phyloP scores from a whole-genome alignment of 2,329 filamentous ascomycete genomes.

The Trichoderma atrobrunneum region DNA sequence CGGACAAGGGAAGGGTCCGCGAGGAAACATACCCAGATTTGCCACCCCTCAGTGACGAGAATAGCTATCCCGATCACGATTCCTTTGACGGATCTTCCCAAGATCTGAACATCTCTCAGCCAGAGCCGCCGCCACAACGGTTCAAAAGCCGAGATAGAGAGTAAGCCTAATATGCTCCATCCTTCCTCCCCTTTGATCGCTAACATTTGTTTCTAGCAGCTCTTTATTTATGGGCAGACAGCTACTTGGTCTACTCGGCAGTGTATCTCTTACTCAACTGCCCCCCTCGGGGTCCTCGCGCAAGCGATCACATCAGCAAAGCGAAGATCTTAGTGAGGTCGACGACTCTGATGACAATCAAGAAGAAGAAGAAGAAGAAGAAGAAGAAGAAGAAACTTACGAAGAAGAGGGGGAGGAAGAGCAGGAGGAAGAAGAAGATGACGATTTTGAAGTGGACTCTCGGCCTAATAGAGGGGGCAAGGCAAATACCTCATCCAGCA shows the following conservation, averaged over 20 bases:
- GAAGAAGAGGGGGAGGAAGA: background rate
- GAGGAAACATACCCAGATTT: background rate
- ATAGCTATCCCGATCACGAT: background rate
- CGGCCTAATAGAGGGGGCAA: slow-evolving; percentile 27
- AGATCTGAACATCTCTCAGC: background rate
- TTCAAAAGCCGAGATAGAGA: background rate
- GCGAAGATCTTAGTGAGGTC: background rate
- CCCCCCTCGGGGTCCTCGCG: background rate
- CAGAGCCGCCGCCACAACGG: background rate
- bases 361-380: background rate
- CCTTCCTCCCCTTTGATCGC: background rate
- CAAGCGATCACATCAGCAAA: background rate
- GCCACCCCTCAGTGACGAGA: background rate
- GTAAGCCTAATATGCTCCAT: background rate
- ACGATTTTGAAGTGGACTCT: slow-evolving; percentile 31
- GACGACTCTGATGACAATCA: background rate
- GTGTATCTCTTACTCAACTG: background rate
- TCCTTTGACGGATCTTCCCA: background rate
- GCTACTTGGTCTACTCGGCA: background rate
- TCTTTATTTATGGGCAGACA: background rate
- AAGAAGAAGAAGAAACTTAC: background rate
- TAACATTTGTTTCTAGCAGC: background rate
- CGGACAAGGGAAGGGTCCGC: background rate
- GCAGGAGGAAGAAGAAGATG: slow-evolving; percentile 24
- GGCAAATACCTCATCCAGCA: background rate